Percentiles rank a stretch among this genome's conserved stretches.
These are phyloP conservation scores for Furculomyces boomerangus DNA, from an alignment of 371 early-diverging fungal species.

Conservation along the genomic window DNA sequence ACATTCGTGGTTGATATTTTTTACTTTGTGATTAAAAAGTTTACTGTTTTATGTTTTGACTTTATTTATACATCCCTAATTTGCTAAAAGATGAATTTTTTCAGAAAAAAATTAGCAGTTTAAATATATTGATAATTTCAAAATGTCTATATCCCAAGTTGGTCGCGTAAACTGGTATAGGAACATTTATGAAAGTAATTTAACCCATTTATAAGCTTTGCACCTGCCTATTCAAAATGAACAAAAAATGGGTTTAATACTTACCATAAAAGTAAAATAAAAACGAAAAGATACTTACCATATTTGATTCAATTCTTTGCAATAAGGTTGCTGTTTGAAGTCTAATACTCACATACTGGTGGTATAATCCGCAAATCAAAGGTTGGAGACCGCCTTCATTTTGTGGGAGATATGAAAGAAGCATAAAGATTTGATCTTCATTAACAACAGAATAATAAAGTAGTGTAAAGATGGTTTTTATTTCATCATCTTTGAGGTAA, in stretches of 20 bases:
- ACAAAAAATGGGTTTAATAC: too few relatives aligned
- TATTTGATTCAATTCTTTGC: slow-evolving; percentile 39
- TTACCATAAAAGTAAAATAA: too few relatives aligned
- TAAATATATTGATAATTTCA: too few relatives aligned
- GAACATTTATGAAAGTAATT: slow-evolving; percentile 26
- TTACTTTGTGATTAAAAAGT: too few relatives aligned
- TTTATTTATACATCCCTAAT: too few relatives aligned
- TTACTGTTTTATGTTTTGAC: too few relatives aligned
- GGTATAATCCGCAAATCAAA: slow-evolving; percentile 65
- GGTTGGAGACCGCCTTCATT: slow-evolving; percentile 65
- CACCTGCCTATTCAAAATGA: too few relatives aligned
- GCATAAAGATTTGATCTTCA: slow-evolving; percentile 65
- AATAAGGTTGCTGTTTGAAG: slow-evolving; percentile 44
- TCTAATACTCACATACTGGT: slow-evolving; percentile 40
- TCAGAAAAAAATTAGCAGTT: too few relatives aligned
- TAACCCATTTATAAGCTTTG: slow-evolving; percentile 16
- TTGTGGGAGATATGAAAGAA: slow-evolving; percentile 57
- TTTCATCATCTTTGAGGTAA: slow-evolving; percentile 41
- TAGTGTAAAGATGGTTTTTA: slow-evolving; percentile 41
- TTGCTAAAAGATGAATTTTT: too few relatives aligned
- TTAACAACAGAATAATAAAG: slow-evolving; percentile 38
- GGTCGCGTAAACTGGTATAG: too few relatives aligned
- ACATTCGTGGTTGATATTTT: too few relatives aligned
- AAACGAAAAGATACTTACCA: slow-evolving; percentile 15
- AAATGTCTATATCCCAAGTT: too few relatives aligned